A percentile compares a stretch with the other conserved stretches of the same genome.
Evolutionary conservation across 208 protist species (phyloP).

Genomic region (Wallacemonas sp.): DNA sequence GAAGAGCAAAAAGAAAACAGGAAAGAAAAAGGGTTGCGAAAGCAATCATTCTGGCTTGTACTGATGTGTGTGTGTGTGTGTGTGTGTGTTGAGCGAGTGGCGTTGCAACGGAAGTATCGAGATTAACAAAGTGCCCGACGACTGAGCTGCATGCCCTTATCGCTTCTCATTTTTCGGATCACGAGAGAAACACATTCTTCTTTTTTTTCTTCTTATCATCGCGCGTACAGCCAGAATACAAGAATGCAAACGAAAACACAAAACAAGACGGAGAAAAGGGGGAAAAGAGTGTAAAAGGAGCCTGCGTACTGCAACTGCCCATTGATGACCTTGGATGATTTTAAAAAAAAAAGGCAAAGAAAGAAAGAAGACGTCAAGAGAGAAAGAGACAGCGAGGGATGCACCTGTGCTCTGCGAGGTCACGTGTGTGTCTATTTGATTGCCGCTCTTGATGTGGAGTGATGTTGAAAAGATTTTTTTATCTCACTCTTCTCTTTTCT

Average conservation of each 20-base stretch:
- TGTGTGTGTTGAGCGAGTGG: constrained; percentile 2
- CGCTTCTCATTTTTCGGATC: no score
- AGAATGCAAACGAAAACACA: background rate
- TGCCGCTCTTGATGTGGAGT: no score
- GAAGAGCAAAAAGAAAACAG: constrained; percentile 24
- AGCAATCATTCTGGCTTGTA: no score
- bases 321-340: background rate
- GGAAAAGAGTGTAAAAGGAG: background rate
- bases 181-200: no score
- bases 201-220: no score
- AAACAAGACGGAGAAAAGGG: background rate
- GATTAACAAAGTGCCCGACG: background rate
- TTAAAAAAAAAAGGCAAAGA: background rate
- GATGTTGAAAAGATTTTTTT: no score
- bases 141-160: no score
- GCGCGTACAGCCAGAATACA: background rate
- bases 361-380: background rate
- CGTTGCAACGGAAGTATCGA: background rate
- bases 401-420: no score
- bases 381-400: constrained; percentile 2
- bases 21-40: constrained; percentile 4
- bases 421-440: no score
- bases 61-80: background rate
- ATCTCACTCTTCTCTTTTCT: no score
- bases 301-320: background rate